Percentiles rank a stretch among this genome's conserved stretches.
Conservation (phyloP, 2,329 filamentous ascomycete species). For the Diaporthe sp. region DNA sequence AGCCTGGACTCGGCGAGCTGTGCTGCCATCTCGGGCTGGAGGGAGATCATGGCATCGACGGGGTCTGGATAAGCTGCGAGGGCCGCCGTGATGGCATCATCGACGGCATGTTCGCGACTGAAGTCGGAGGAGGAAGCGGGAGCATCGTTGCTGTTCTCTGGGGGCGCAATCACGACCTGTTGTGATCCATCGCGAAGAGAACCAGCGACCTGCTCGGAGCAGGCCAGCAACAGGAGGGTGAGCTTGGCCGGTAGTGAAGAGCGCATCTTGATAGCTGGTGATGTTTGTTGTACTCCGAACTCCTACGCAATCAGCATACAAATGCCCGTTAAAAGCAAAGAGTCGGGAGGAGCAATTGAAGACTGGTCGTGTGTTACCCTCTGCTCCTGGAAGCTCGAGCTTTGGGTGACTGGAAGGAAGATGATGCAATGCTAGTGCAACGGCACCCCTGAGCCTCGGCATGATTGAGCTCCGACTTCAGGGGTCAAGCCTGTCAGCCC, state of each 20-base stretch:
- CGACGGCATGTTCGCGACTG: background rate
- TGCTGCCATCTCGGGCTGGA: slow-evolving; percentile 35
- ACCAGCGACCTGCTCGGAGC: slow-evolving; percentile 27
- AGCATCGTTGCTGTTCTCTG: background rate
- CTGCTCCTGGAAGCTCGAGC: background rate
- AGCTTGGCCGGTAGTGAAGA: slow-evolving; percentile 4
- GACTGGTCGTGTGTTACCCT: background rate
- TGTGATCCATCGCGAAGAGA: slow-evolving; percentile 28
- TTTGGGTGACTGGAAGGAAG: background rate
- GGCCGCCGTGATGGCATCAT: slow-evolving; percentile 33
- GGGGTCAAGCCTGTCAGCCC: slow-evolving; percentile 9
- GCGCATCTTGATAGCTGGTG: slow-evolving; percentile 23
- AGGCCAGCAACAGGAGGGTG: slow-evolving; percentile 21
- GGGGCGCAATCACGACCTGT: slow-evolving; percentile 31
- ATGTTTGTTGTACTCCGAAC: background rate
- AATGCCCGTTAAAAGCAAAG: no score
- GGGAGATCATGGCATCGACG: slow-evolving; percentile 33
- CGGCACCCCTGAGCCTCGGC: background rate
- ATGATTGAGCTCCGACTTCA: background rate
- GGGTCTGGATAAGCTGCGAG: slow-evolving; percentile 29
- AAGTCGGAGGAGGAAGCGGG: background rate
- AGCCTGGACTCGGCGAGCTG: slow-evolving; percentile 61
- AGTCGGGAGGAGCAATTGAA: no score
- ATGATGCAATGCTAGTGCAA: background rate
- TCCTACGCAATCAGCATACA: background rate